Conservation (phyloP, 2,329 filamentous ascomycete species). For the Lomentospora prolificans region DNA sequence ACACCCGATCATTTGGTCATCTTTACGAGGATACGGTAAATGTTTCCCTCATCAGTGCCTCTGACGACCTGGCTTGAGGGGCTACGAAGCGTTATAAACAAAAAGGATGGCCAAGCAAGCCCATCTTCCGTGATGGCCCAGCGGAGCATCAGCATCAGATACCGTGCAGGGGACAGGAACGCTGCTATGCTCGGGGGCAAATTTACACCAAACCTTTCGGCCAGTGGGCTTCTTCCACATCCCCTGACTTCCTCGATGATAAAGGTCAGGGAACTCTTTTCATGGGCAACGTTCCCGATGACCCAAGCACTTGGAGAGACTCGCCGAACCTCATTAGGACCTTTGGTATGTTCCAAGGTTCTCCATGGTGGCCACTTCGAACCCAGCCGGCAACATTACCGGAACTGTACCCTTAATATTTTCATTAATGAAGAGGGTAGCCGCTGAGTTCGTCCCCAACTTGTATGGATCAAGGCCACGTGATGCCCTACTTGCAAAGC, state of each 20-base stretch:
- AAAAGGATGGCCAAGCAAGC: conserved; percentile 26
- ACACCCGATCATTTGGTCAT: conserved; percentile 57
- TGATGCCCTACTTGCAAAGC: background rate
- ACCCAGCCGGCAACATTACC: conserved; percentile 18
- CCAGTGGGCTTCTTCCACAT: conserved; percentile 10
- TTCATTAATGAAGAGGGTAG: conserved; percentile 33
- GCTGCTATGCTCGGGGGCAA: conserved; percentile 9
- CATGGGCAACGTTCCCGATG: conserved; percentile 41
- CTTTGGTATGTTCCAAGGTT: conserved; percentile 50
- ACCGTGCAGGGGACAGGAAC: conserved; percentile 7
- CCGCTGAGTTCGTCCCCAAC: conserved; percentile 5
- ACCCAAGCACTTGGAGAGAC: conserved; percentile 38
- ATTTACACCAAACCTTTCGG: conserved; percentile 11
- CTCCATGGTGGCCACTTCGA: conserved; percentile 21
- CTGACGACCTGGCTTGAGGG: conserved; percentile 25
- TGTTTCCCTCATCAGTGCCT: conserved; percentile 20
- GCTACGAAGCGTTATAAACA: conserved; percentile 46
- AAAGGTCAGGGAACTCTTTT: too few relatives aligned
- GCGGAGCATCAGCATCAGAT: background rate
- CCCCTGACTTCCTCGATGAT: conserved; percentile 15
- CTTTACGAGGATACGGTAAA: conserved; percentile 55
- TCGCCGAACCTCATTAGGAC: conserved; percentile 51
- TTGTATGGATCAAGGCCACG: background rate
- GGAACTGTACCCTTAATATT: conserved; percentile 41
- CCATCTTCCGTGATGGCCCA: conserved; percentile 13